phyloP scores from a whole-genome alignment of 2,329 filamentous ascomycete species.

The Phoma sp. region DNA sequence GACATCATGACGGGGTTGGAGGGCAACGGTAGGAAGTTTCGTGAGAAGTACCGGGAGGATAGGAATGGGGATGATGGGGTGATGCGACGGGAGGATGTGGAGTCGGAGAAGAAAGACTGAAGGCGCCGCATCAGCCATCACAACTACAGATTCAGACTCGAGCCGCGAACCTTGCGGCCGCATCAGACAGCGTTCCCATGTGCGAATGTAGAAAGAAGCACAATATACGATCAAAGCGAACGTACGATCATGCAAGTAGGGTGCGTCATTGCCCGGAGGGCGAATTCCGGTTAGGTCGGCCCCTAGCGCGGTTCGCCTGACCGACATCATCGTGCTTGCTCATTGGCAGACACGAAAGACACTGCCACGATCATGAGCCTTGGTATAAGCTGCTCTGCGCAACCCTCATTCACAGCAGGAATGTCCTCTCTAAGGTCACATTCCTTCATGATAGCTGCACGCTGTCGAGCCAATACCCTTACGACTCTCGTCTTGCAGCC shows the following conservation, averaged over 20 bases:
- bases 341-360: constrained; percentile 8
- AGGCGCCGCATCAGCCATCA: too few relatives aligned
- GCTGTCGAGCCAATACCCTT: neutral
- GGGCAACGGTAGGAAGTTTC: constrained; percentile 35
- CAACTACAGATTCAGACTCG: too few relatives aligned
- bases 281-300: constrained; percentile 7
- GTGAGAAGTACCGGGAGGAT: constrained; percentile 13
- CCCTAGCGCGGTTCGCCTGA: constrained; percentile 12
- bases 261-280: neutral
- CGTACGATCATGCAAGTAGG: neutral
- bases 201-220: neutral
- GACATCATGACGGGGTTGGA: constrained; percentile 34
- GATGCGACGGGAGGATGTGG: constrained; percentile 2
- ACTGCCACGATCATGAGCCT: constrained; percentile 15
- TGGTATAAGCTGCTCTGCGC: neutral
- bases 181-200: too few relatives aligned
- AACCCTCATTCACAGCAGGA: neutral
- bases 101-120: neutral
- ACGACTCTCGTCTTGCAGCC: neutral
- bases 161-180: too few relatives aligned
- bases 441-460: neutral
- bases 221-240: neutral
- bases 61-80: neutral
- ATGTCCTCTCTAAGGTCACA: constrained; percentile 2
- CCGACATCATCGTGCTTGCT: constrained; percentile 11